Evolutionary conservation across 2,329 filamentous ascomycete species (phyloP), one percentile per base, ranked within the genome.

Genomic region (Aspergillus costaricaensis): DNA sequence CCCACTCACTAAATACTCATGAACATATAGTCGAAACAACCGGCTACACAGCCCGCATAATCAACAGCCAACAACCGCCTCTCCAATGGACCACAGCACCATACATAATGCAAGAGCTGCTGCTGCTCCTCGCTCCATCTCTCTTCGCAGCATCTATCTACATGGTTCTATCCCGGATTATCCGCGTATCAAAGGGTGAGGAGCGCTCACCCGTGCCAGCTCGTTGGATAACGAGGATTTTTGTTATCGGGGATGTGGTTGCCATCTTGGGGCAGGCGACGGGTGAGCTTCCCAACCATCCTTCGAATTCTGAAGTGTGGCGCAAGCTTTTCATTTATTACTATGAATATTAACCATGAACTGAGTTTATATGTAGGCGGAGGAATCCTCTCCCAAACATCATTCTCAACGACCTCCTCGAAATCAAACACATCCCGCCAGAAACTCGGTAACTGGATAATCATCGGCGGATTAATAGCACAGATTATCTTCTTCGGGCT

Each of bases 111-210:
- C 50, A 53, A 27, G 32, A 38, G 14, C 50, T 53, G 5, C 50
- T 53, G 1, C 30, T 53, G 4, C 32, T 53, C 14, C 8, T 53
- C 21, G 50, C 50, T 4, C 51, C 51, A 2, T 38, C 51, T 4
- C 38, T 43, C n/a, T 38, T 54, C n/a, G 10, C 51, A 12, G 51
- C 51, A 4, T 54, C 38, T 8, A 54, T 54, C 23, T 54, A 54
- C 15, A 43, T 54, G 51, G 17, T 54, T 5, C 23, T 54, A 5
- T 38, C 14, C 5, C 50, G 36, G 1, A 53, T 53, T 36, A 41
- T 53, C 21, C 50, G 17, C 10, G 32, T 27, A 7, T 41, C 50
- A 4, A 39, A 53, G 14, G 50, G 50, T 0, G 50, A 53, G 6
- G n/a, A 36, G 3, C 17, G 21, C 0, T 54, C 51, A 19, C 12